Evolutionary conservation across 2,329 filamentous ascomycete species (phyloP).

Genomic region (Fusarium albosuccineum): DNA sequence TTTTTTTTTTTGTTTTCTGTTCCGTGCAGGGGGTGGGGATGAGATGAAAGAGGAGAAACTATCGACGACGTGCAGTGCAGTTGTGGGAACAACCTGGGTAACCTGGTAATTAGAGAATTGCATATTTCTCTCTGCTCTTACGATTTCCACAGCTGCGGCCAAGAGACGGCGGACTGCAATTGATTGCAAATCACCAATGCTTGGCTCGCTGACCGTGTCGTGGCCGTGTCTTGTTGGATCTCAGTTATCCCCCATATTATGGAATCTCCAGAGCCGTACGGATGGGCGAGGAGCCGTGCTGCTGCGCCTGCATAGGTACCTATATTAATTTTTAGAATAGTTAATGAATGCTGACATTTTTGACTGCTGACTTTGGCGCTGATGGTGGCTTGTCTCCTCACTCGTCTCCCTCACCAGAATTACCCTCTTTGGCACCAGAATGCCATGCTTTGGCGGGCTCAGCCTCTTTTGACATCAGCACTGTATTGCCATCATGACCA

Average conservation of each 20-base stretch:
- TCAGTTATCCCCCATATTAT: too few species aligned
- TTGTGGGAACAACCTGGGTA: too few species aligned
- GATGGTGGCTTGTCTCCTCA: too few species aligned
- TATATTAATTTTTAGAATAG: too few species aligned
- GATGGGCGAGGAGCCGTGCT: neutral
- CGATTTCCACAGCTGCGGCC: constrained; percentile 10
- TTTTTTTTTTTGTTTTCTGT: constrained; percentile 13
- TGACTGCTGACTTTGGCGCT: too few species aligned
- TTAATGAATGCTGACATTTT: neutral
- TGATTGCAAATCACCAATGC: neutral
- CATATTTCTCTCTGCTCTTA: constrained; percentile 4
- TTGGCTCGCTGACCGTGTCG: constrained; percentile 13
- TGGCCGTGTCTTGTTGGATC: constrained; percentile 25
- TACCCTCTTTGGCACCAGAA: too few species aligned
- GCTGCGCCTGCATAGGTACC: constrained; percentile 5
- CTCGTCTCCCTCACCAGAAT: too few species aligned
- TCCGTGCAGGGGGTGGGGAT: constrained; percentile 16
- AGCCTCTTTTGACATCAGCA: too few species aligned
- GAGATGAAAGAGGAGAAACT: neutral
- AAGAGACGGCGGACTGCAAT: neutral
- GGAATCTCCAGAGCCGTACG: neutral
- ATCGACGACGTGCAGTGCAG: neutral
- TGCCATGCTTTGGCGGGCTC: too few species aligned
- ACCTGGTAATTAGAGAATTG: too few species aligned
- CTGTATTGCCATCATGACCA: too few species aligned